Evolutionary conservation across 192 early-diverging fungal species (phyloP), one percentile per base, ranked within the genome.

Genomic region (Entomortierella beljakovae): DNA sequence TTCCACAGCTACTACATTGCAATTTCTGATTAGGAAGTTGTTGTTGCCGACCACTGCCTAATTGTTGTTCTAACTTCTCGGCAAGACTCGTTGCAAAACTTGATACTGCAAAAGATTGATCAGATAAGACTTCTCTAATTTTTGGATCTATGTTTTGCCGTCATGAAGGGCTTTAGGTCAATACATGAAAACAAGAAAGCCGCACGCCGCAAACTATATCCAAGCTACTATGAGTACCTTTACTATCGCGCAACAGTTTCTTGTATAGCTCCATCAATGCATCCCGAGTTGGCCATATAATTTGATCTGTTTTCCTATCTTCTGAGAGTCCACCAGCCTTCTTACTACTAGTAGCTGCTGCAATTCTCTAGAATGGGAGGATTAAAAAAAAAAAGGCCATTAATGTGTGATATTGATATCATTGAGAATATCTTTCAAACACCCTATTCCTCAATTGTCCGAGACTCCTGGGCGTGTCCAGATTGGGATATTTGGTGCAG

Each of bases 181-280:
- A n/a, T n/a, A n/a, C n/a, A n/a, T n/a, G n/a, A n/a, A n/a, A n/a
- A n/a, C n/a, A n/a, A n/a, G n/a, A n/a, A n/a, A n/a, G n/a, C n/a
- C n/a, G n/a, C n/a, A n/a, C n/a, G n/a, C n/a, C n/a, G n/a, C n/a
- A n/a, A n/a, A n/a, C n/a, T 70, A 43, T 43, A 26, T 26, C 4
- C 42, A 37, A 23, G 23, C 51, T 16, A 10, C 18, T 53, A 53
- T n/a, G n/a, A n/a, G n/a, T n/a, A 77, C 74, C 74, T 49, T 77
- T 50, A 42, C 58, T 64, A 33, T 77, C 74, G n/a, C 49, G 60
- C 3, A 70, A 34, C n/a, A 79, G 49, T 2, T 26, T 57, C 6
- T 60, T 61, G 29, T 79, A 79, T 23, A 79, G 50, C 31, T 70
- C 75, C 40, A 69, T 68, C 16, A 79, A 40, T 34, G 63, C 58